These are phyloP conservation scores for Boletus sp. DNA, from an alignment of 768 basidiomycete species.

Conservation along the genomic window DNA sequence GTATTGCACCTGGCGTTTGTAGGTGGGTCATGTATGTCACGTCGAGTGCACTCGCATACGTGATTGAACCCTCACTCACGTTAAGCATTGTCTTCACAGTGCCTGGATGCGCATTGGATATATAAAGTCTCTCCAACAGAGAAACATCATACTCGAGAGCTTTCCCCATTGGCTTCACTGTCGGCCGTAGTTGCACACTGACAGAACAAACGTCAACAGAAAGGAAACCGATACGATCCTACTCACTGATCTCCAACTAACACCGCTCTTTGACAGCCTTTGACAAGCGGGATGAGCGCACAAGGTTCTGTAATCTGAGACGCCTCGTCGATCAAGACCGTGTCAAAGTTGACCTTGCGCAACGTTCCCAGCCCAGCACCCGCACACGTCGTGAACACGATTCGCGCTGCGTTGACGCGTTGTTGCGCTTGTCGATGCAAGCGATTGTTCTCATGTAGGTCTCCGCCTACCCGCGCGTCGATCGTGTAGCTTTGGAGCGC, in stretches of 20 bases:
- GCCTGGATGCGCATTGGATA: conserved; percentile 26
- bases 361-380: conserved; percentile 60
- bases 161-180: conserved; percentile 57
- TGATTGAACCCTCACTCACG: conserved; percentile 24
- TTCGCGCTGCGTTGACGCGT: conserved; percentile 51
- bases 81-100: conserved; percentile 63
- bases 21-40: no score
- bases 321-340: conserved; percentile 67
- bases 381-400: conserved; percentile 68
- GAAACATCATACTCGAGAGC: conserved; percentile 59
- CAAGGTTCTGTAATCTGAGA: conserved; percentile 69
- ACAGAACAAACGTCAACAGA: not conserved
- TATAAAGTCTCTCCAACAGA: conserved; percentile 60
- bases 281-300: conserved; percentile 65
- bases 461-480: conserved; percentile 59
- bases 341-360: conserved; percentile 54
- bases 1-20: conserved; percentile 51
- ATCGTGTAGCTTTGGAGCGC: conserved; percentile 57
- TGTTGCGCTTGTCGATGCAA: conserved; percentile 58
- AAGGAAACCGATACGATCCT: not conserved
- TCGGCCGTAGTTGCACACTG: conserved; percentile 69
- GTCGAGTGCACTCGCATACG: not conserved
- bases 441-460: conserved; percentile 56
- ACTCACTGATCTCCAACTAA: conserved; percentile 72
- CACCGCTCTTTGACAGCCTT: conserved; percentile 55